phyloP scores from a whole-genome alignment of 352 stramenopile species.

The Paralagenidium karlingii region DNA sequence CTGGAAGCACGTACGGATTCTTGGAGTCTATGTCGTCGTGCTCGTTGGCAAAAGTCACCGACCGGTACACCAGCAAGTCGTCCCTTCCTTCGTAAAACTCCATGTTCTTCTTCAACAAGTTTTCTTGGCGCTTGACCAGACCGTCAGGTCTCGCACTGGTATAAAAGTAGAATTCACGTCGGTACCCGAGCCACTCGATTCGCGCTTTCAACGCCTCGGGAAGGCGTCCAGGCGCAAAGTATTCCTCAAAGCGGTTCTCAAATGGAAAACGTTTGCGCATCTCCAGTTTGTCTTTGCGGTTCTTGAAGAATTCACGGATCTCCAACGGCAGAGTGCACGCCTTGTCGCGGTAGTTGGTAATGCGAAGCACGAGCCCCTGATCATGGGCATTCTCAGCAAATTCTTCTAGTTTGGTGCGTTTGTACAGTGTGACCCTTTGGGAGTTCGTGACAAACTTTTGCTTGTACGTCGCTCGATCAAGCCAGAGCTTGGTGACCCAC shows the following conservation, averaged over 20 bases:
- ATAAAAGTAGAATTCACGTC: slow-evolving; percentile 87
- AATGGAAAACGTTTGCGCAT: slow-evolving; percentile 62
- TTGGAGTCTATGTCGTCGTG: slow-evolving; percentile 69
- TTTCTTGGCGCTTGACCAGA: slow-evolving; percentile 72
- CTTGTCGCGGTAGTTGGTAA: slow-evolving; percentile 78
- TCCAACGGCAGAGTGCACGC: slow-evolving; percentile 71
- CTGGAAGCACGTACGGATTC: slow-evolving; percentile 68
- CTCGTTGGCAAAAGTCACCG: slow-evolving; percentile 58
- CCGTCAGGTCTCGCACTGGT: slow-evolving; percentile 81
- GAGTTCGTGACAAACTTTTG: slow-evolving; percentile 78
- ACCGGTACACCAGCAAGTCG: slow-evolving; percentile 78
- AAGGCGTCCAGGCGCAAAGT: slow-evolving; percentile 54
- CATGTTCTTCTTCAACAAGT: slow-evolving; percentile 79
- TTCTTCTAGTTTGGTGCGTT: slow-evolving; percentile 86
- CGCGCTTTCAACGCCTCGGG: slow-evolving; percentile 65
- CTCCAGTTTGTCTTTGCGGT: slow-evolving; percentile 85
- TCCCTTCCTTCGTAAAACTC: slow-evolving; percentile 80
- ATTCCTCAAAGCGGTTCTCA: slow-evolving; percentile 78
- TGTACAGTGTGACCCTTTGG: slow-evolving; percentile 82
- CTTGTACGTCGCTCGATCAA: slow-evolving; percentile 66
- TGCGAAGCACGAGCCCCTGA: slow-evolving; percentile 73
- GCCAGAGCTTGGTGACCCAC: slow-evolving; percentile 67
- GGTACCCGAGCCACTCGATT: slow-evolving; percentile 79
- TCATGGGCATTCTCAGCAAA: slow-evolving; percentile 85
- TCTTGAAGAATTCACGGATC: slow-evolving; percentile 87